Evolutionary conservation across 2,329 filamentous ascomycete species (phyloP).

Genomic region (Gnomoniopsis smithogilvyi): DNA sequence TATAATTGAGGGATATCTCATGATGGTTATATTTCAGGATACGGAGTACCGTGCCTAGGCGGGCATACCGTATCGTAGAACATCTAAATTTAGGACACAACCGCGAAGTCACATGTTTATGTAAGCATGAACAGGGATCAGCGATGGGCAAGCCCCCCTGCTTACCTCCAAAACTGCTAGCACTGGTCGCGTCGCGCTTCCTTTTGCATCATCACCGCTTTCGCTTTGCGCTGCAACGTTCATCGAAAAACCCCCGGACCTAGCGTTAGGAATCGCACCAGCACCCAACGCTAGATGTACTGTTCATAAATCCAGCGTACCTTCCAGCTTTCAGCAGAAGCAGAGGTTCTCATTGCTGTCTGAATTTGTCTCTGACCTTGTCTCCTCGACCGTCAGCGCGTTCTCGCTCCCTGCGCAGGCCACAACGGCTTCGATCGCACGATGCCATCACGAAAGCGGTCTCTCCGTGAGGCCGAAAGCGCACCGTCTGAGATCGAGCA

Average conservation of each 20-base stretch:
- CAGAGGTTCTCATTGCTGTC: not conserved
- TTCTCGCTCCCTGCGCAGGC: not conserved
- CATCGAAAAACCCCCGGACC: not conserved
- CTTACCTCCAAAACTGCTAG: not conserved
- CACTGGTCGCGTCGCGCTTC: not conserved
- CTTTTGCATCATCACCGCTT: not conserved
- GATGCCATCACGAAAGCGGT: constrained; percentile 47
- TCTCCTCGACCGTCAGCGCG: constrained; percentile 1
- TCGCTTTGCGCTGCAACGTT: not conserved
- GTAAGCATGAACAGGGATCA: not conserved
- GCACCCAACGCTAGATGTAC: not conserved
- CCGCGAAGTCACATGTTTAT: not conserved
- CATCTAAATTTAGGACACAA: no score
- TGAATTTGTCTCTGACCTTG: not conserved
- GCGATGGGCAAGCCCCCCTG: not conserved
- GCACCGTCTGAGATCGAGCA: constrained; percentile 23
- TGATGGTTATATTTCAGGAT: no score
- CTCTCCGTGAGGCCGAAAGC: constrained; percentile 40
- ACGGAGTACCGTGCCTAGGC: no score
- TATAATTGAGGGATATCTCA: no score
- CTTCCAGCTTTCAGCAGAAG: not conserved
- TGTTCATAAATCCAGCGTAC: not conserved
- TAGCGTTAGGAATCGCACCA: not conserved
- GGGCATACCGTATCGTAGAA: no score
- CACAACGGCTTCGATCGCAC: constrained; percentile 25